Conservation (phyloP, 176 grass and related monocot species). For the Triticum timopheevii region DNA sequence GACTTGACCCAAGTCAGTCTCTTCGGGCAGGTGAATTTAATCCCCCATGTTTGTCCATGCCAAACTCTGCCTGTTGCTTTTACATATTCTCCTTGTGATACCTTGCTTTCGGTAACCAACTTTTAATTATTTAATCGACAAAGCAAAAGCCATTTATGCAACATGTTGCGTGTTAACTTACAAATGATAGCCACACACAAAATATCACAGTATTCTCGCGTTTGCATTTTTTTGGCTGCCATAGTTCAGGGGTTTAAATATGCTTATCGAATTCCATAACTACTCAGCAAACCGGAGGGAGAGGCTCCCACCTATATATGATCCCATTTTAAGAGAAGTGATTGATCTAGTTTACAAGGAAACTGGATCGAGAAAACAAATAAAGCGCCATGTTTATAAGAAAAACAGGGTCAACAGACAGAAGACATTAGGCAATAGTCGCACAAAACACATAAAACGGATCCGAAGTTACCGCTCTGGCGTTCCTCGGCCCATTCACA, state of each 20-base stretch:
- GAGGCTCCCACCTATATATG: neutral
- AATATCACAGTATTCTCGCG: neutral
- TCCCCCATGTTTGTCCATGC: conserved; percentile 35
- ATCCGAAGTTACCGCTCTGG: neutral
- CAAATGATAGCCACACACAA: conserved; percentile 10
- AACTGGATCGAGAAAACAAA: neutral
- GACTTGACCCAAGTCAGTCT: conserved; percentile 40
- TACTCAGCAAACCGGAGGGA: neutral
- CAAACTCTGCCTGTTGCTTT: conserved; percentile 39
- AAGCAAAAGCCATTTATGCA: conserved; percentile 19
- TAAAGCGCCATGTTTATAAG: neutral
- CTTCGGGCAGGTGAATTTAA: conserved; percentile 2
- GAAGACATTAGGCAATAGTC: neutral
- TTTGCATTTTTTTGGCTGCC: neutral
- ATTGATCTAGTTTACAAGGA: neutral
- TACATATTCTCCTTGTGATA: conserved; percentile 26
- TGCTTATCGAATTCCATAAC: neutral
- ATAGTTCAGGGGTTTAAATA: neutral
- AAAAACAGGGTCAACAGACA: neutral
- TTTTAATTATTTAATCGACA: conserved; percentile 30
- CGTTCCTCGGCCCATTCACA: neutral
- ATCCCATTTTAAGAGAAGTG: neutral
- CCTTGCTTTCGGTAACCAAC: conserved; percentile 40
- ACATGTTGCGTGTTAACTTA: conserved; percentile 18
- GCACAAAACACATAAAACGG: neutral